These are phyloP conservation scores for Diplodia seriata DNA, from an alignment of 2,329 filamentous ascomycete genomes.

Conservation along the genomic window DNA sequence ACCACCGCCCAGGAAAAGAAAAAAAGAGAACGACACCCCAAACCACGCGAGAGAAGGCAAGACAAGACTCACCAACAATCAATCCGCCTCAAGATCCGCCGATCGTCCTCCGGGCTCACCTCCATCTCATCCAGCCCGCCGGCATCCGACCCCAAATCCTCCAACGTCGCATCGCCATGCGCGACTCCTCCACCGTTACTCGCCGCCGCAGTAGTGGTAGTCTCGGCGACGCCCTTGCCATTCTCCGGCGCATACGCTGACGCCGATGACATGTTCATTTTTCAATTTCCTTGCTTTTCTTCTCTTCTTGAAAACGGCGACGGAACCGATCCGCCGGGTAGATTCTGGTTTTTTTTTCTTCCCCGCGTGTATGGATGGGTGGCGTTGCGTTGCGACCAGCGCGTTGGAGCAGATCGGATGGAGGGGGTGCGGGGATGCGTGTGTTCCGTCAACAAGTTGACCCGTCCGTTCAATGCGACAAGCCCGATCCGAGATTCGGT, in stretches of 20 bases:
- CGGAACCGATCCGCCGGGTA: not conserved
- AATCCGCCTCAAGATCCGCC: slow-evolving; percentile 26
- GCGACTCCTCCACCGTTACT: too few relatives aligned
- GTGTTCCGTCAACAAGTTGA: too few relatives aligned
- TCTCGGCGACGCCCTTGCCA: not conserved
- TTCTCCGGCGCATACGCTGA: not conserved
- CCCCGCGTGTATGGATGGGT: not conserved
- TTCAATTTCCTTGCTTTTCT: not conserved
- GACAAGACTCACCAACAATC: slow-evolving; percentile 19
- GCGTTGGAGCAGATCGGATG: not conserved
- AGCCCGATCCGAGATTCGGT: not conserved
- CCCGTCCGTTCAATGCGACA: not conserved
- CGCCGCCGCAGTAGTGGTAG: not conserved
- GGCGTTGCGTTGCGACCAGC: not conserved
- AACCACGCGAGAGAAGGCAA: not conserved
- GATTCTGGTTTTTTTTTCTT: not conserved
- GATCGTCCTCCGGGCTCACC: slow-evolving; percentile 23
- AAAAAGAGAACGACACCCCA: not conserved
- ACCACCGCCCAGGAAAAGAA: not conserved
- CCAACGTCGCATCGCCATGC: slow-evolving; percentile 14
- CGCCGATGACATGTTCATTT: not conserved
- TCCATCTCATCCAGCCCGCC: not conserved
- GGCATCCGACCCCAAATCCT: slow-evolving; percentile 20
- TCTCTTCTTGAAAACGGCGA: not conserved
- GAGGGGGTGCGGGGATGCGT: not conserved